Evolutionary conservation across 208 protist genomes (phyloP).

Genomic region (Angomonas deanei): DNA sequence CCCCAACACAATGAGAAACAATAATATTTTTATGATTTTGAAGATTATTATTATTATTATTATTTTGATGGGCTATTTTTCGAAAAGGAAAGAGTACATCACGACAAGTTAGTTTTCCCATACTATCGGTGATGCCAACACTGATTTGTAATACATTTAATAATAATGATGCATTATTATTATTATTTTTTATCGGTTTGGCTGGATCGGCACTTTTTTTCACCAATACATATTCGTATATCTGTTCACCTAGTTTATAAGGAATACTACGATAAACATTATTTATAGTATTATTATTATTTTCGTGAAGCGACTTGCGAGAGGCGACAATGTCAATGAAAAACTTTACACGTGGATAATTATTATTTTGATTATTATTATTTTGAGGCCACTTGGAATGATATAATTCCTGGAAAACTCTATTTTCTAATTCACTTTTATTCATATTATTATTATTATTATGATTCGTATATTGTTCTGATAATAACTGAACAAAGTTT

Average conservation of each 20-base stretch:
- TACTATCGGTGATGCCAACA: slow-evolving; percentile 59
- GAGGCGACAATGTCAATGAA: slow-evolving; percentile 71
- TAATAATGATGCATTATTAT: not conserved
- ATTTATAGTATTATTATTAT: slow-evolving; percentile 20
- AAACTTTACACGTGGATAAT: not conserved
- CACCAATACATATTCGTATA: slow-evolving; percentile 28
- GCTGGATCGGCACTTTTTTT: slow-evolving; percentile 6
- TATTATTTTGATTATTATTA: not conserved
- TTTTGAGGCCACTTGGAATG: not conserved
- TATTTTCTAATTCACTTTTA: not conserved
- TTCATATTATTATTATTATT: not conserved
- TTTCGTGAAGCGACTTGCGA: slow-evolving; percentile 54
- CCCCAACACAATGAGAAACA: slow-evolving; percentile 2
- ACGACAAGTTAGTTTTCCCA: slow-evolving; percentile 40
- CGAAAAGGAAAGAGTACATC: slow-evolving; percentile 72
- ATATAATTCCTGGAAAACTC: no score
- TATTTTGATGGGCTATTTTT: not conserved
- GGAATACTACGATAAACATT: slow-evolving; percentile 15
- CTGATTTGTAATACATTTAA: not conserved
- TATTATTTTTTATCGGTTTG: not conserved
- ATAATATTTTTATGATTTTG: slow-evolving; percentile 2
- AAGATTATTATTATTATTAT: not conserved
- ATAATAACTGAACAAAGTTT: not conserved
- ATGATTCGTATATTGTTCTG: not conserved
- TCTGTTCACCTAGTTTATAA: slow-evolving; percentile 44